phyloP scores from a whole-genome alignment of 108 stramenopile genomes.

The Epithemia pelagica region DNA sequence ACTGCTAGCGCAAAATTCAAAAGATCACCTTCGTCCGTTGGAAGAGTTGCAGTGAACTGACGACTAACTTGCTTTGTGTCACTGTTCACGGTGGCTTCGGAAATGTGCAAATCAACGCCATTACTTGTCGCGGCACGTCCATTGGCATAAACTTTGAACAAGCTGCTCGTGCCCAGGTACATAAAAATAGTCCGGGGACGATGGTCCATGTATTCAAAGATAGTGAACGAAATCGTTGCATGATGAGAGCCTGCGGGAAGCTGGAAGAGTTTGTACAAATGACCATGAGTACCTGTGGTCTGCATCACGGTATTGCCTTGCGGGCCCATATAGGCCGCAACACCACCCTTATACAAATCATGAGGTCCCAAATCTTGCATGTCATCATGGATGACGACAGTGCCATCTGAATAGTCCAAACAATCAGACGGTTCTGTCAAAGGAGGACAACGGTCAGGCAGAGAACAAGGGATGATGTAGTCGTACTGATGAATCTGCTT shows the following conservation, averaged over 20 bases:
- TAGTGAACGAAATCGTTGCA: neutral
- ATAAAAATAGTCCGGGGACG: neutral
- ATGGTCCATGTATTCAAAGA: neutral
- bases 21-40: neutral
- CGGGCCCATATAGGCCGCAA: neutral
- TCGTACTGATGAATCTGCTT: neutral
- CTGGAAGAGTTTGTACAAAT: neutral
- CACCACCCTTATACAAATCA: neutral
- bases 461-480: neutral
- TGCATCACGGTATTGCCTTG: neutral
- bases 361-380: neutral
- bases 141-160: neutral
- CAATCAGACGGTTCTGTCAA: neutral
- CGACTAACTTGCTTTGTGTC: neutral
- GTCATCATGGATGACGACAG: neutral
- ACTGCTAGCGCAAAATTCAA: neutral
- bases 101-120: neutral
- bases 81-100: neutral
- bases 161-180: neutral
- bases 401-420: neutral
- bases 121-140: neutral
- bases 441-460: neutral
- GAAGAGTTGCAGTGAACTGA: neutral
- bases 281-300: neutral
- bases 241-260: neutral